Conservation (phyloP, 306 rosid genomes). For the Luffa aegyptiaca region DNA sequence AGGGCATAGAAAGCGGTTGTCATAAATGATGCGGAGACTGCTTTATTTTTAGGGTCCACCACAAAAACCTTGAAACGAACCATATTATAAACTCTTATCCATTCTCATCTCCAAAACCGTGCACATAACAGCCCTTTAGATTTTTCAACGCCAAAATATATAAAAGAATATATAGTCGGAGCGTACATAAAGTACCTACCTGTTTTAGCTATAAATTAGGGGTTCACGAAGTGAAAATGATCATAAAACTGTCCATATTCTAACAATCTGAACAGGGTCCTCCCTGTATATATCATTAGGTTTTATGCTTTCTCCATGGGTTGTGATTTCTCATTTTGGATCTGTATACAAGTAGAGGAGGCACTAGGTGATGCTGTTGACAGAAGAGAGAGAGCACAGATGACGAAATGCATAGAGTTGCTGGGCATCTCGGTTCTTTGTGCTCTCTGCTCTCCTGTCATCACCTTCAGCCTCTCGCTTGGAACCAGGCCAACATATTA, state of each 20-base stretch:
- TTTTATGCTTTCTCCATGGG: not conserved
- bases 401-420: conserved; percentile 38
- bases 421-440: conserved; percentile 55
- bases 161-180: too few species aligned
- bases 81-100: too few species aligned
- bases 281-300: not conserved
- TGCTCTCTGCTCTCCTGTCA: conserved; percentile 79
- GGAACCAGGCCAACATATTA: not conserved
- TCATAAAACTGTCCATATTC: too few species aligned
- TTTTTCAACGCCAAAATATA: too few species aligned
- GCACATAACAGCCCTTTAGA: too few species aligned
- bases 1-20: too few species aligned
- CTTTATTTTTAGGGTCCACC: too few species aligned
- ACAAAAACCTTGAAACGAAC: too few species aligned
- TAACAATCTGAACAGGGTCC: not conserved
- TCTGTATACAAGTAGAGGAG: conserved; percentile 8
- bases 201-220: not conserved
- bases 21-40: too few species aligned
- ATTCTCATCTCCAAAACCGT: too few species aligned
- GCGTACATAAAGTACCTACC: too few species aligned
- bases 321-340: not conserved
- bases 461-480: conserved; percentile 17
- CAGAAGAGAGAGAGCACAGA: conserved; percentile 93
- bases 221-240: not conserved
- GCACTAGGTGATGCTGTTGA: conserved; percentile 40